Evolutionary conservation across 1,284 basidiomycete species (phyloP).

Genomic region (Ganoderma meredithae): DNA sequence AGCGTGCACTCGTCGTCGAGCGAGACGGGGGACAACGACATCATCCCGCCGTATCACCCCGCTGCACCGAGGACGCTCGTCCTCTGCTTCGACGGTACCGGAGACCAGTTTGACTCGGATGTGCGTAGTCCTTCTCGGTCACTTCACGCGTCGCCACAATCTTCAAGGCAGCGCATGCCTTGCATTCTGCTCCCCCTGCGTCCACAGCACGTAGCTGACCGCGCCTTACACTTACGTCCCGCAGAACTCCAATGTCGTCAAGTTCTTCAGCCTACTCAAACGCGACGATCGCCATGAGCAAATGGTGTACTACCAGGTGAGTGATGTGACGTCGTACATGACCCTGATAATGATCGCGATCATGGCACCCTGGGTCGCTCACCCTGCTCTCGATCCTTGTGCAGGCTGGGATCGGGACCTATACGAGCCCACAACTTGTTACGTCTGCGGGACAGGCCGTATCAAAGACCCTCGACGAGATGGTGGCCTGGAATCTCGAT

Average conservation of each 20-base stretch:
- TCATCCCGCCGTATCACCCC: constrained; percentile 44
- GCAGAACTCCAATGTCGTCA: constrained; percentile 69
- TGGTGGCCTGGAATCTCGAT: constrained; percentile 60
- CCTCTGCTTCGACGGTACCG: constrained; percentile 67
- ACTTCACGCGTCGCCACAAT: constrained; percentile 8
- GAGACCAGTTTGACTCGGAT: constrained; percentile 62
- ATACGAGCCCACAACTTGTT: constrained; percentile 55
- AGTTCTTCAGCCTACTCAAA: constrained; percentile 61
- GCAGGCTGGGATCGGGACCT: constrained; percentile 63
- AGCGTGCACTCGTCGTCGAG: constrained; percentile 32
- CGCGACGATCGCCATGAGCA: constrained; percentile 59
- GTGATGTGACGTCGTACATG: constrained; percentile 23
- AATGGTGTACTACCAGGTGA: constrained; percentile 70
- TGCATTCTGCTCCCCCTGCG: too few species aligned
- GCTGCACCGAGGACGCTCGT: constrained; percentile 49
- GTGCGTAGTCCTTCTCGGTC: constrained; percentile 42
- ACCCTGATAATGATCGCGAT: constrained; percentile 23
- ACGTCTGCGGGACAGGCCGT: constrained; percentile 48
- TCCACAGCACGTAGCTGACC: not conserved
- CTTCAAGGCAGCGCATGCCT: not conserved
- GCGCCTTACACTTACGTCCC: not conserved
- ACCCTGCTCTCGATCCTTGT: not conserved
- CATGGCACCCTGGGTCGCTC: constrained; percentile 5
- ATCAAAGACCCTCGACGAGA: constrained; percentile 55
- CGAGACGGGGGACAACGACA: constrained; percentile 33